Evolutionary conservation across 139 green algal genomes (phyloP).

Genomic region (Gonium pectorale): DNA sequence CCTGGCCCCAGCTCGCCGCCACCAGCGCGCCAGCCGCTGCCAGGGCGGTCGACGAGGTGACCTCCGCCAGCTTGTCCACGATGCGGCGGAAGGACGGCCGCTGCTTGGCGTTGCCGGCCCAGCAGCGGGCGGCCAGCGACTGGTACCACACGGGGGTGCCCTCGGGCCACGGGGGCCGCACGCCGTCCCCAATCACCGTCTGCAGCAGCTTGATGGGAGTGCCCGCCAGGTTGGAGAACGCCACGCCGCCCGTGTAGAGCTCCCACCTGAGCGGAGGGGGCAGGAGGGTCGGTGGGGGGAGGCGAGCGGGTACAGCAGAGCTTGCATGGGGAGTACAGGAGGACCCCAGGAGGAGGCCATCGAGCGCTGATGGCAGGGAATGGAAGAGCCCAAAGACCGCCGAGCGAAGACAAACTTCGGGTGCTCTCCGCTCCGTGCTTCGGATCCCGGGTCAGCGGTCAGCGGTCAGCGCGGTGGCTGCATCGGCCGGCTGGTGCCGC

Average conservation of each 20-base stretch:
- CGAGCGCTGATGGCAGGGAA: too few relatives aligned
- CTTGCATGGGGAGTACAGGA: too few relatives aligned
- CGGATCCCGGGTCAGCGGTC: too few relatives aligned
- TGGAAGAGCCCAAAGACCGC: too few relatives aligned
- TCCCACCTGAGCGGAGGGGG: slow-evolving; percentile 52
- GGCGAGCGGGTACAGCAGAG: too few relatives aligned
- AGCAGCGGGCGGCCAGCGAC: slow-evolving; percentile 53
- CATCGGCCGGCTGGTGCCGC: too few relatives aligned
- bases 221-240: slow-evolving; percentile 39
- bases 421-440: too few relatives aligned
- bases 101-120: slow-evolving; percentile 43
- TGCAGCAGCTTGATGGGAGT: slow-evolving; percentile 54
- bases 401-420: too few relatives aligned
- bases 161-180: slow-evolving; percentile 47
- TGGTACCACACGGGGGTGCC: slow-evolving; percentile 44
- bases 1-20: background rate
- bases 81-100: slow-evolving; percentile 58
- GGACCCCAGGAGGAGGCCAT: too few relatives aligned
- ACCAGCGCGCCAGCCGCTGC: background rate
- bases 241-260: slow-evolving; percentile 49
- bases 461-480: too few relatives aligned
- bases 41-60: background rate
- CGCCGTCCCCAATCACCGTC: slow-evolving; percentile 56
- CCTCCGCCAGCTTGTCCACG: slow-evolving; percentile 43
- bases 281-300: too few relatives aligned